Evolutionary conservation across 257 asterid genomes (phyloP).

Genomic region (Schizonepeta tenuifolia): DNA sequence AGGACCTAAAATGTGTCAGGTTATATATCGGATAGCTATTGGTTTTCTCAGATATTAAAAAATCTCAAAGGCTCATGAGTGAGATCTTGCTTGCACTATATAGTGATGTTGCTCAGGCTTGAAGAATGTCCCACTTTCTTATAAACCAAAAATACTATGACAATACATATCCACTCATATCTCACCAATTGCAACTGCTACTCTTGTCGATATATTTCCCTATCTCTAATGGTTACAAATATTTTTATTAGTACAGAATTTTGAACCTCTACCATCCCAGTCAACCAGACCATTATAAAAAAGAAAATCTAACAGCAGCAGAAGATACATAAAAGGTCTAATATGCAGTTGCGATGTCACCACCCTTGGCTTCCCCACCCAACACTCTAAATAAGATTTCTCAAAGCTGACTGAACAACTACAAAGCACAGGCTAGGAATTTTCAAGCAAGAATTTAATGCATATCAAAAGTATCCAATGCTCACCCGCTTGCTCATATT

Average conservation of each 20-base stretch:
- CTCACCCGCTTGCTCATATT: conserved; percentile 88
- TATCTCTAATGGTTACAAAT: too few species aligned
- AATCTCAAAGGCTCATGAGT: neutral
- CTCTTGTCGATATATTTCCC: too few species aligned
- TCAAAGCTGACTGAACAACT: neutral
- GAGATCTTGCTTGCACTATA: neutral
- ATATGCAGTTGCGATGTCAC: neutral
- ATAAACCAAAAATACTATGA: neutral
- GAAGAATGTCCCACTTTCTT: neutral
- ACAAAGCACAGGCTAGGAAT: neutral
- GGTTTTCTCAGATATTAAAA: neutral
- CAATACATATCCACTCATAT: neutral
- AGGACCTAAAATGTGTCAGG: neutral
- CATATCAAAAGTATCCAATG: conserved; percentile 7
- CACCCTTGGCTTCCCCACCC: neutral
- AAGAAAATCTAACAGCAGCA: neutral
- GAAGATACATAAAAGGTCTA: neutral
- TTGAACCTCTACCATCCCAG: neutral
- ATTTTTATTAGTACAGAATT: too few species aligned
- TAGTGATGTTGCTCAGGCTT: neutral
- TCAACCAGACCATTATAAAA: neutral
- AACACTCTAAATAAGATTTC: neutral
- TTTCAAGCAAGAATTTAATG: neutral
- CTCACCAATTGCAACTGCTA: neutral
- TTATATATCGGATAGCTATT: neutral